Percentiles rank a stretch among this genome's conserved stretches.
Evolutionary conservation across 169 alveolate species (phyloP).

Genomic region (Neospora caninum): DNA sequence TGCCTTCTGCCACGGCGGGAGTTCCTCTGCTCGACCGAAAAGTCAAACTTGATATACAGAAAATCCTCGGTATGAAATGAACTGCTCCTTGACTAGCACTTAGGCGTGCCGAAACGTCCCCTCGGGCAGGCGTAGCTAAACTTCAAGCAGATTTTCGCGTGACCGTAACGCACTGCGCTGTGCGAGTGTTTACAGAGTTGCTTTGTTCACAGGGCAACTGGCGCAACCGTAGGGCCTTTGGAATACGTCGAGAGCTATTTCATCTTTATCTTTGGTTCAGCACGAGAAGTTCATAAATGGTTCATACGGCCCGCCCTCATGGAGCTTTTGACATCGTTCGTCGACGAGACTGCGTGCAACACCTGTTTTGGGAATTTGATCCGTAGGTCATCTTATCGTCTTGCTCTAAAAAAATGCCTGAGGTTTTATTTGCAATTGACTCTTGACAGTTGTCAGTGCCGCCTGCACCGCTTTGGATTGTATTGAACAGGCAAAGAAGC

Average conservation of each 20-base stretch:
- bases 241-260: background rate
- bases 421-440: background rate
- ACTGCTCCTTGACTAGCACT: background rate
- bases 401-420: background rate
- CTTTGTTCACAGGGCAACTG: background rate
- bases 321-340: conserved; percentile 15
- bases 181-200: background rate
- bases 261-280: background rate
- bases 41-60: background rate
- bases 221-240: background rate
- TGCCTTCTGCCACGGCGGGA: background rate
- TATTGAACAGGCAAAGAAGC: background rate
- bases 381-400: background rate
- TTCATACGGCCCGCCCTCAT: conserved; percentile 35
- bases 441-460: background rate
- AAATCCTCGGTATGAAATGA: background rate
- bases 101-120: background rate
- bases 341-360: conserved; percentile 23
- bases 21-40: conserved; percentile 21
- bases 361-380: conserved; percentile 21
- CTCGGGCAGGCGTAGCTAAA: background rate
- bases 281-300: background rate
- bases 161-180: background rate
- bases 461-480: background rate
- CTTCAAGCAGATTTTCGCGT: background rate